Conservation (phyloP, 805 yeast genomes). For the Nakazawaea populi region DNA sequence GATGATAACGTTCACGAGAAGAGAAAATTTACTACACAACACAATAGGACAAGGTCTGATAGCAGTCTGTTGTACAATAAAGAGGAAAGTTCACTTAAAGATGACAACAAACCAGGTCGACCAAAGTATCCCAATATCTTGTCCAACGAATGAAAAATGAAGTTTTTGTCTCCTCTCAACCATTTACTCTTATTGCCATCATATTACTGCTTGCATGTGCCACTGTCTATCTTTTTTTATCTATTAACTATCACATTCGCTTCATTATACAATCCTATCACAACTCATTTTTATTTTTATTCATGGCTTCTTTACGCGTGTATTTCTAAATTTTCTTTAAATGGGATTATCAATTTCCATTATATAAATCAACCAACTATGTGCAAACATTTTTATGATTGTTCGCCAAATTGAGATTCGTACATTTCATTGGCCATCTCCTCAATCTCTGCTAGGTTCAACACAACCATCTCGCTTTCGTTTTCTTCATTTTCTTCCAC, state of each 20-base stretch:
- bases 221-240: no score
- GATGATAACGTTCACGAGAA: conserved; percentile 1
- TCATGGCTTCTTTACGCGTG: neutral
- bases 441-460: conserved; percentile 54
- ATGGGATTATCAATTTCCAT: no score
- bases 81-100: neutral
- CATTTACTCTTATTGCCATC: no score
- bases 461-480: conserved; percentile 31
- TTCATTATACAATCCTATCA: no score
- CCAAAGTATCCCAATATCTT: conserved; percentile 11
- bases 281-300: no score
- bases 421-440: conserved; percentile 48
- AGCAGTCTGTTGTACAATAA: conserved; percentile 7
- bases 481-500: conserved; percentile 24
- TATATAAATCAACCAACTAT: no score
- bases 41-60: conserved; percentile 17
- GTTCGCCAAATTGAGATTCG: conserved; percentile 11
- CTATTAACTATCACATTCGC: no score
- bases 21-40: conserved; percentile 9
- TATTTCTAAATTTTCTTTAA: no score
- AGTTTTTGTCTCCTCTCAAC: neutral
- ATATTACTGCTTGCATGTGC: no score
- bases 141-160: neutral
- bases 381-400: neutral
- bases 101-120: neutral